Conservation (phyloP, 805 yeast species). For the Candida ulmi region DNA sequence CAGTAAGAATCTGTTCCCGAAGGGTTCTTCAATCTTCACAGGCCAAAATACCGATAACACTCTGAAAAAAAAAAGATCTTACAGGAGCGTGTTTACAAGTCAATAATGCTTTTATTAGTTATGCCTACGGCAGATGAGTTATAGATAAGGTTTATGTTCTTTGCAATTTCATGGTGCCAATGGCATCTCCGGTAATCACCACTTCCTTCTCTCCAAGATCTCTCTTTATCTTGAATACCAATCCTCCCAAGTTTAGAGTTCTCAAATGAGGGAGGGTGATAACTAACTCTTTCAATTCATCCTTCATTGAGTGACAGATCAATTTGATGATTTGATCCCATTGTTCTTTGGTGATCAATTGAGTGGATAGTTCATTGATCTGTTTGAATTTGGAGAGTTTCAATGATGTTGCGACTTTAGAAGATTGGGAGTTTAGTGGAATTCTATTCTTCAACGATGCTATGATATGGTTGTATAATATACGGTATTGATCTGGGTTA, state of each 20-base stretch:
- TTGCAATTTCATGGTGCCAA: neutral
- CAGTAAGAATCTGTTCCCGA: too few relatives aligned
- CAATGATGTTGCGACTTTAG: slow-evolving; percentile 19
- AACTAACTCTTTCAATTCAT: slow-evolving; percentile 13
- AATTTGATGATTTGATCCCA: slow-evolving; percentile 16
- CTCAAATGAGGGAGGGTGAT: slow-evolving; percentile 11
- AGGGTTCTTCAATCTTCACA: too few relatives aligned
- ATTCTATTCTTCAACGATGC: slow-evolving; percentile 18
- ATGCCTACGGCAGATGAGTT: too few relatives aligned
- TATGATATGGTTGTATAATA: slow-evolving; percentile 16
- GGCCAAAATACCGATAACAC: too few relatives aligned
- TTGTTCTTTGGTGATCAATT: slow-evolving; percentile 11
- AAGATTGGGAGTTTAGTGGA: slow-evolving; percentile 21
- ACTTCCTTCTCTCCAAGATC: neutral
- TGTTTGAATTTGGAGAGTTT: slow-evolving; percentile 19
- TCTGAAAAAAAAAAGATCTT: too few relatives aligned
- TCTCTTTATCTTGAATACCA: slow-evolving; percentile 13
- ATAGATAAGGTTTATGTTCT: neutral
- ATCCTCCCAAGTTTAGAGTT: slow-evolving; percentile 24
- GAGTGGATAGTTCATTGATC: slow-evolving; percentile 8
- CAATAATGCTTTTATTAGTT: too few relatives aligned
- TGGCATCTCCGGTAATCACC: neutral
- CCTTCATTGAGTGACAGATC: slow-evolving; percentile 18
- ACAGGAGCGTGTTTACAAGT: too few relatives aligned
- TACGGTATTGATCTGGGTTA: slow-evolving; percentile 17